These are phyloP conservation scores for Neofusicoccum sp. DNA, from an alignment of 2,329 filamentous ascomycete genomes.

Conservation along the genomic window DNA sequence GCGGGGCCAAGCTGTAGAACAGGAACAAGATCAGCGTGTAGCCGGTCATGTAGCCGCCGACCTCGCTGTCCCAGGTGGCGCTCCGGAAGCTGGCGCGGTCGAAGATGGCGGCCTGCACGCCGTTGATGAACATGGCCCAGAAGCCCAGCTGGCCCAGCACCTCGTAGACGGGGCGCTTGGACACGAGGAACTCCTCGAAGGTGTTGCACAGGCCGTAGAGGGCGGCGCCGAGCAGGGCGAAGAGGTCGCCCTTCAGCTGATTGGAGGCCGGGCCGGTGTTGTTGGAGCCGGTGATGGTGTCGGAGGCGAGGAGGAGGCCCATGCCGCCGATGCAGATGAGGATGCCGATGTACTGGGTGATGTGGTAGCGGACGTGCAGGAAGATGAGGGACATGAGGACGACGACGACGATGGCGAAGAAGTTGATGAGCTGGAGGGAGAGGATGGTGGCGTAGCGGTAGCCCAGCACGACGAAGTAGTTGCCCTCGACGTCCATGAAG, in stretches of 20 bases:
- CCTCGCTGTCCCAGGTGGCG: slow-evolving; percentile 45
- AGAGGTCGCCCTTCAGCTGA: slow-evolving; percentile 86
- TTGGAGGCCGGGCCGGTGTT: slow-evolving; percentile 68
- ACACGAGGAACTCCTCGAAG: slow-evolving; percentile 91
- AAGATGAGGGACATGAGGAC: slow-evolving; percentile 80
- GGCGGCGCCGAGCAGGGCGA: slow-evolving; percentile 82
- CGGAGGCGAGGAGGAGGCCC: slow-evolving; percentile 80
- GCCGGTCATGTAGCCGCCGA: slow-evolving; percentile 81
- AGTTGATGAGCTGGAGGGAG: slow-evolving; percentile 93
- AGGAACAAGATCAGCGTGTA: slow-evolving; percentile 80
- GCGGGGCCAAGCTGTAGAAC: slow-evolving; percentile 85
- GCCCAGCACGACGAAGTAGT: slow-evolving; percentile 95
- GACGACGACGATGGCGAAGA: slow-evolving; percentile 95
- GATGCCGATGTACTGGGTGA: slow-evolving; percentile 82
- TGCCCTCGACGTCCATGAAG: slow-evolving; percentile 93
- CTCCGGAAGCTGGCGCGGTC: slow-evolving; percentile 68
- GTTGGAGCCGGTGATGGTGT: slow-evolving; percentile 71
- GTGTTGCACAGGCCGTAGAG: slow-evolving; percentile 91
- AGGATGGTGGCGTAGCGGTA: slow-evolving; percentile 92
- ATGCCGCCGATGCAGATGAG: slow-evolving; percentile 87
- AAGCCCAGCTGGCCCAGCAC: slow-evolving; percentile 88
- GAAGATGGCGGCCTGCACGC: slow-evolving; percentile 86
- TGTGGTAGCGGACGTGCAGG: slow-evolving; percentile 84
- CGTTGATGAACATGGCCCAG: slow-evolving; percentile 81
- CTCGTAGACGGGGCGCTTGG: slow-evolving; percentile 82